These are phyloP conservation scores for Penicillium sp. DNA, from an alignment of 2,329 filamentous ascomycete genomes.

Conservation along the genomic window DNA sequence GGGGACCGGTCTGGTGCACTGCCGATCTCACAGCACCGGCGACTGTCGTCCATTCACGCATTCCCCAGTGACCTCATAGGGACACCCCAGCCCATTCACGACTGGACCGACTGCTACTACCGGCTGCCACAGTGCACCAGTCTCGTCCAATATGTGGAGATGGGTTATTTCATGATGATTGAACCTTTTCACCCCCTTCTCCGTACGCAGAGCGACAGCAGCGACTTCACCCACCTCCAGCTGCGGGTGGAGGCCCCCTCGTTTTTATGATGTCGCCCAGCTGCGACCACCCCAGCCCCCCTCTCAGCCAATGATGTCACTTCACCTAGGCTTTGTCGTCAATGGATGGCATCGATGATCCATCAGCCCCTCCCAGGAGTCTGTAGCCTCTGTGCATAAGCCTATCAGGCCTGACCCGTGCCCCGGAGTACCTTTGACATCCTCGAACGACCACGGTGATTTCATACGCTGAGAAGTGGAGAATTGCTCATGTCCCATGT, in stretches of 20 bases:
- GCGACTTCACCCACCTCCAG: not conserved
- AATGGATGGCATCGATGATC: conserved; percentile 12
- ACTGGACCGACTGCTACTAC: conserved; percentile 19
- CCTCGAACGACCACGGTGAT: conserved; percentile 17
- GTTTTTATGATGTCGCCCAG: conserved; percentile 26
- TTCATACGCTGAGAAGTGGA: conserved; percentile 14
- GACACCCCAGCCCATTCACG: conserved; percentile 4
- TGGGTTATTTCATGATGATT: conserved; percentile 22
- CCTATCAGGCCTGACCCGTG: conserved; percentile 15
- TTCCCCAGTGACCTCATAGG: conserved; percentile 31
- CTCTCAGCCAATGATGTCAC: conserved; percentile 32
- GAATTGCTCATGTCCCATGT: not conserved
- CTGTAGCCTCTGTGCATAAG: conserved; percentile 1
- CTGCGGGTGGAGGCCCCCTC: conserved; percentile 8
- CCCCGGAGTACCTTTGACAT: conserved; percentile 15
- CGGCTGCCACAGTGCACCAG: conserved; percentile 11
- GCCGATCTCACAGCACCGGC: conserved; percentile 21
- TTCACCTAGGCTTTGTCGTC: conserved; percentile 7
- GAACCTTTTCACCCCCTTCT: conserved; percentile 1
- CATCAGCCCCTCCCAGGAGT: conserved; percentile 14
- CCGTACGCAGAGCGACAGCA: not conserved
- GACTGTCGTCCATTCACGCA: conserved; percentile 18
- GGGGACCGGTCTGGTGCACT: conserved; percentile 17
- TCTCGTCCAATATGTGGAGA: conserved; percentile 20
- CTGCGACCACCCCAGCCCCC: not conserved